Evolutionary conservation across 2,329 filamentous ascomycete species (phyloP).

Genomic region (Fusarium globosum): DNA sequence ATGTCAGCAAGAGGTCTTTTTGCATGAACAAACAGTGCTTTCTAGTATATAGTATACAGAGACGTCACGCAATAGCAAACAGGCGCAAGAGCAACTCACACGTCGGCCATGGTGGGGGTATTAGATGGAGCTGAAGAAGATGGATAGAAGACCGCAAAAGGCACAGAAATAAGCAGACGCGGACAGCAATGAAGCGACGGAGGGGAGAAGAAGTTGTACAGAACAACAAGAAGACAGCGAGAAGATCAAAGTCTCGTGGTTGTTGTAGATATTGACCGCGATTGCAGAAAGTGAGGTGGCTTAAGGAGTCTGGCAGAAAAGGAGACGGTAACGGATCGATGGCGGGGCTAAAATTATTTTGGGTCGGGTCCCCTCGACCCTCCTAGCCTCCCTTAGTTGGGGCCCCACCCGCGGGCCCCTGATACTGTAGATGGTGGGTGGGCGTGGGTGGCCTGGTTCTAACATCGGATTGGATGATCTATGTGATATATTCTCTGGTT

Average conservation of each 20-base stretch:
- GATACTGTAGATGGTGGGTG: slow-evolving; percentile 3
- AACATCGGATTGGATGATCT: slow-evolving; percentile 20
- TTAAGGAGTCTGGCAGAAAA: slow-evolving; percentile 47
- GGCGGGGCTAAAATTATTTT: slow-evolving; percentile 57
- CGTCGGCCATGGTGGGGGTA: slow-evolving; percentile 54
- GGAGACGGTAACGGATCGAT: slow-evolving; percentile 53
- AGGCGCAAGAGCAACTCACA: slow-evolving; percentile 48
- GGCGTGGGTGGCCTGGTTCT: slow-evolving; percentile 14
- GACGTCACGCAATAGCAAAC: slow-evolving; percentile 14
- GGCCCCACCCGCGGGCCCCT: slow-evolving; percentile 27
- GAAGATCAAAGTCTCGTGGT: slow-evolving; percentile 43
- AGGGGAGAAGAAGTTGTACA: slow-evolving; percentile 43
- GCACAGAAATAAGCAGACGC: slow-evolving; percentile 35
- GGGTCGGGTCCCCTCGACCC: slow-evolving; percentile 46
- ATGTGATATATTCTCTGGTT: slow-evolving; percentile 10
- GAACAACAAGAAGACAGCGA: slow-evolving; percentile 37
- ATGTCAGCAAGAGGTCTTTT: slow-evolving; percentile 31
- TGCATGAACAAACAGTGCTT: not conserved
- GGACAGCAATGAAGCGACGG: slow-evolving; percentile 32
- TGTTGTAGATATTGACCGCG: slow-evolving; percentile 47
- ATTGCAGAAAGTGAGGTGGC: slow-evolving; percentile 36
- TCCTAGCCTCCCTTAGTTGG: not conserved
- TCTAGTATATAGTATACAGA: not conserved
- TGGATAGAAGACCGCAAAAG: slow-evolving; percentile 22
- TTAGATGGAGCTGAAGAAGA: slow-evolving; percentile 28